A percentile compares a stretch with the other conserved stretches of the same genome.
phyloP scores from a whole-genome alignment of 1,284 basidiomycete species.

The Meripilus lineatus region DNA sequence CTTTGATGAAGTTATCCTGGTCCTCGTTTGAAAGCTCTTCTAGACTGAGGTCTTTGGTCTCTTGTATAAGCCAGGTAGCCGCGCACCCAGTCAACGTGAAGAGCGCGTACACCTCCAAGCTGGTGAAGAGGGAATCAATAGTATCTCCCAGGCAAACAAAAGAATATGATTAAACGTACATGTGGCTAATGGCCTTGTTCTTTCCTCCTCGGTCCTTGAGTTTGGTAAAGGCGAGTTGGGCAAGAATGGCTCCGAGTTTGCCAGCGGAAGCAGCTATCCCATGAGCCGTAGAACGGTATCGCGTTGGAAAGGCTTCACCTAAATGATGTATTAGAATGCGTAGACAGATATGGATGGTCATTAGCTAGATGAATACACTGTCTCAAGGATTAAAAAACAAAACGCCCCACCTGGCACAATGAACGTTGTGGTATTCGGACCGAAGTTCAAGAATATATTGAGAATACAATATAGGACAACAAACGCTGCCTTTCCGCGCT shows the following conservation, averaged over 20 bases:
- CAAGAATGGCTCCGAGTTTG: constrained; percentile 66
- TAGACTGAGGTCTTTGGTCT: constrained; percentile 53
- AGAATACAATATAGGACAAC: constrained; percentile 61
- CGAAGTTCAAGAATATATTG: constrained; percentile 54
- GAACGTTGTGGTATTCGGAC: constrained; percentile 74
- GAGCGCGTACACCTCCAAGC: constrained; percentile 49
- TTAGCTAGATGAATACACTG: no score
- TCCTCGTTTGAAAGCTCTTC: constrained; percentile 54
- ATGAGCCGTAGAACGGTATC: constrained; percentile 68
- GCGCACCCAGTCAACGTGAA: constrained; percentile 60
- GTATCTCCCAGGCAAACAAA: no score
- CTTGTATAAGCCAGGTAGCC: constrained; percentile 57
- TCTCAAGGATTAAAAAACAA: no score
- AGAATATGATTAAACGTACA: constrained; percentile 20
- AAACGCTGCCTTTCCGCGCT: constrained; percentile 31
- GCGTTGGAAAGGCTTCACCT: constrained; percentile 75
- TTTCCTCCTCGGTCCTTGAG: constrained; percentile 20
- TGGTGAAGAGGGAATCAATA: constrained; percentile 13
- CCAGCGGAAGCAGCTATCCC: constrained; percentile 68
- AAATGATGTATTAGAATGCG: no score
- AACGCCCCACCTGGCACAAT: constrained; percentile 58
- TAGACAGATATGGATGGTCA: no score
- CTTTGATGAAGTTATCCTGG: constrained; percentile 41
- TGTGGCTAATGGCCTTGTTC: constrained; percentile 9
- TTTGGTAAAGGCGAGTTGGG: constrained; percentile 51